These are phyloP conservation scores for Botrytis medusae DNA, from an alignment of 2,329 filamentous ascomycete species.

Conservation along the genomic window DNA sequence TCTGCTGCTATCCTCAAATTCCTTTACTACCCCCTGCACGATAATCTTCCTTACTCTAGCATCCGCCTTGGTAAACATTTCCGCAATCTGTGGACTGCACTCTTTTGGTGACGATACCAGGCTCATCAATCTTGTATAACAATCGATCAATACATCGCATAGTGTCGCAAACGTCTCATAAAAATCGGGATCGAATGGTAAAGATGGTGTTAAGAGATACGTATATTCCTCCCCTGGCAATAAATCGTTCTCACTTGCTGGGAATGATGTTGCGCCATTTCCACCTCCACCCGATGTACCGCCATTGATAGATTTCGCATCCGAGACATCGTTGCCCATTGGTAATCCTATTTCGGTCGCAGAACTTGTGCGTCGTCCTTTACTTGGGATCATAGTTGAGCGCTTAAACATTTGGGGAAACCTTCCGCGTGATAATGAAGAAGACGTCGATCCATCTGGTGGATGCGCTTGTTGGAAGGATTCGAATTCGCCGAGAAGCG, in stretches of 20 bases:
- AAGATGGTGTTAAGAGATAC: conserved; percentile 81
- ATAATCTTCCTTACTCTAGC: conserved; percentile 83
- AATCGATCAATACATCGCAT: conserved; percentile 93
- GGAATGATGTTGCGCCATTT: conserved; percentile 46
- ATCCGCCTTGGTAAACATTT: conserved; percentile 89
- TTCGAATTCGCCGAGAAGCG: conserved; percentile 87
- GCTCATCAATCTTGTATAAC: conserved; percentile 75
- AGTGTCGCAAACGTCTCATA: conserved; percentile 94
- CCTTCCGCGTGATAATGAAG: conserved; percentile 70
- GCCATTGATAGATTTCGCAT: conserved; percentile 47
- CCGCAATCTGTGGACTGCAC: conserved; percentile 69
- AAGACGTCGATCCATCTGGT: conserved; percentile 65
- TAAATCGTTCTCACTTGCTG: conserved; percentile 62
- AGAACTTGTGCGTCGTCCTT: conserved; percentile 56
- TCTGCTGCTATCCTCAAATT: conserved; percentile 88
- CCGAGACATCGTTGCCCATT: conserved; percentile 49
- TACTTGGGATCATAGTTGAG: conserved; percentile 52
- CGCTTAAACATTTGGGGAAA: conserved; percentile 83
- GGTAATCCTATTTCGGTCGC: conserved; percentile 59
- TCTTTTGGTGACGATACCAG: conserved; percentile 74
- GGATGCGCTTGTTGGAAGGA: conserved; percentile 86
- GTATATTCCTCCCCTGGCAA: conserved; percentile 84
- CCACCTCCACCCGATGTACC: conserved; percentile 42
- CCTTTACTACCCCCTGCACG: conserved; percentile 79
- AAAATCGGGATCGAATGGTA: conserved; percentile 97